phyloP scores from a whole-genome alignment of 2,329 filamentous ascomycete genomes.

The Trichoderma breve region DNA sequence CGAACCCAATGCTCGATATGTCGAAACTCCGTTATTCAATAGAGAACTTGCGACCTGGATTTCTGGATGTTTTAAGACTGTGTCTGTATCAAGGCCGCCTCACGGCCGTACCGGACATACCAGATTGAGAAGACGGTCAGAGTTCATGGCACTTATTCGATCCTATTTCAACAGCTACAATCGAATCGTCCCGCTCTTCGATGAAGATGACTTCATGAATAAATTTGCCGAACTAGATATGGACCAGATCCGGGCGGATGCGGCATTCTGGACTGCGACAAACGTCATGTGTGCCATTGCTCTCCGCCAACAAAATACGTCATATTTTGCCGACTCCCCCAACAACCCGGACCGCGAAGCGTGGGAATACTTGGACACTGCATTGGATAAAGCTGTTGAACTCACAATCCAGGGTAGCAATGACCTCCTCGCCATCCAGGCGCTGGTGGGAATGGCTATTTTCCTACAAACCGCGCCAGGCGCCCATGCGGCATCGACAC shows the following conservation, averaged over 20 bases:
- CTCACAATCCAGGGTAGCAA: neutral
- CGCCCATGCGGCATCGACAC: neutral
- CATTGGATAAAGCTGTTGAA: neutral
- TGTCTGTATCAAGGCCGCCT: neutral
- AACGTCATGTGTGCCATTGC: slow-evolving; percentile 6
- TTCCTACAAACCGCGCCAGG: slow-evolving; percentile 2
- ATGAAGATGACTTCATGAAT: neutral
- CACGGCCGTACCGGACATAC: neutral
- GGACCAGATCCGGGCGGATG: neutral
- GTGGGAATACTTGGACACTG: neutral
- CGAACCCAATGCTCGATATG: neutral
- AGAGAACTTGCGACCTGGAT: neutral
- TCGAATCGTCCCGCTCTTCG: neutral
- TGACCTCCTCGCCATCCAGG: slow-evolving; percentile 1
- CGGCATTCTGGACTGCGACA: slow-evolving; percentile 3
- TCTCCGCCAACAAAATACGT: neutral
- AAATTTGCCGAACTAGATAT: neutral
- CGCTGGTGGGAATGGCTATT: slow-evolving; percentile 4
- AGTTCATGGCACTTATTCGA: neutral
- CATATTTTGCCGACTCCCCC: neutral
- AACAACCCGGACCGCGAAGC: neutral
- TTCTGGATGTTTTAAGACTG: neutral
- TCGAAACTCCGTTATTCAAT: neutral
- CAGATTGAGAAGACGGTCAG: neutral
- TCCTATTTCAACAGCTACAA: neutral